Conservation (phyloP, 345 rosid species). For the Noccaea bulbosa region DNA sequence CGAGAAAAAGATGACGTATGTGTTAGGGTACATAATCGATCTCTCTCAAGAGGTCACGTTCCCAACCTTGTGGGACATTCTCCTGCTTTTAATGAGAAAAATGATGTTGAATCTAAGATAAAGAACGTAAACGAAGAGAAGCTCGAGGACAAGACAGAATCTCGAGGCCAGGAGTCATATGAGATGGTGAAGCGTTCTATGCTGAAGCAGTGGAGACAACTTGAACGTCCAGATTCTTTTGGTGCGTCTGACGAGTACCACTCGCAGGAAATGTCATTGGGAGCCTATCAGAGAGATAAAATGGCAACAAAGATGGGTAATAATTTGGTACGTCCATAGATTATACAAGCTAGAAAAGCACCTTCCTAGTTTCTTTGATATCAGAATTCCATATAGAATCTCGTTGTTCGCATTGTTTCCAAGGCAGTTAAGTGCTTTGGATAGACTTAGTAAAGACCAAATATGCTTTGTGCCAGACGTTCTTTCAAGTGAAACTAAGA, state of each 20-base stretch:
- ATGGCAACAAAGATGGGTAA: slow-evolving; percentile 61
- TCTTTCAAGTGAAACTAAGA: slow-evolving; percentile 23
- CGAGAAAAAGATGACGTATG: slow-evolving; percentile 64
- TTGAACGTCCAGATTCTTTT: slow-evolving; percentile 86
- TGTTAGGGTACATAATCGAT: slow-evolving; percentile 57
- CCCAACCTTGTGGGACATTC: slow-evolving; percentile 57
- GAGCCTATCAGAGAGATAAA: slow-evolving; percentile 70
- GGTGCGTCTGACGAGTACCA: slow-evolving; percentile 87
- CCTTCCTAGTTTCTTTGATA: slow-evolving; percentile 28
- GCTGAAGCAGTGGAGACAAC: slow-evolving; percentile 74
- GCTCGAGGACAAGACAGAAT: slow-evolving; percentile 49
- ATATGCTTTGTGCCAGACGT: slow-evolving; percentile 16
- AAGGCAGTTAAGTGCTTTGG: slow-evolving; percentile 16
- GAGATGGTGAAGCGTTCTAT: slow-evolving; percentile 61
- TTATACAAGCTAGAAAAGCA: slow-evolving; percentile 35
- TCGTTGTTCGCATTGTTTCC: slow-evolving; percentile 29
- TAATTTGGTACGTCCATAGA: slow-evolving; percentile 62
- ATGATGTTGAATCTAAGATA: slow-evolving; percentile 50
- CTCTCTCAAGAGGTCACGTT: slow-evolving; percentile 66
- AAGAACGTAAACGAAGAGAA: slow-evolving; percentile 42
- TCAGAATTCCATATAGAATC: slow-evolving; percentile 28
- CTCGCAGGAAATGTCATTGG: slow-evolving; percentile 81
- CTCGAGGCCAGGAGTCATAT: slow-evolving; percentile 60
- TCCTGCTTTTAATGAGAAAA: slow-evolving; percentile 48
- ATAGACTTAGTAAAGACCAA: slow-evolving; percentile 25